Percentiles rank a stretch among this genome's conserved stretches.
Conservation (phyloP, 2,329 filamentous ascomycete genomes). For the Cadophora sp. region DNA sequence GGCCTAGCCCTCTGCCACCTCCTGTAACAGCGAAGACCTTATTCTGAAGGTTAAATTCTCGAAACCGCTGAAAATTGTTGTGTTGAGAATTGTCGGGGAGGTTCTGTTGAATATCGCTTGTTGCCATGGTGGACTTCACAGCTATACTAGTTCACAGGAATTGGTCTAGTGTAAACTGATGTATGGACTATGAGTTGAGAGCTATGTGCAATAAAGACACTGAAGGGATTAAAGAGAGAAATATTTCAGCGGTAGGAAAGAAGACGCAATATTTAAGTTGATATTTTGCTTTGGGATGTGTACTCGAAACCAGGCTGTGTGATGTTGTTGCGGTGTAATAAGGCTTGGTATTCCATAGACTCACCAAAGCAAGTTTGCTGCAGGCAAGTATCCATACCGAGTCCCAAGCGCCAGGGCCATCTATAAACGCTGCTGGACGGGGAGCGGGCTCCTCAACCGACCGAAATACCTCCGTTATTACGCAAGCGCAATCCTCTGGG, state of each 20-base stretch:
- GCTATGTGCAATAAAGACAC: background rate
- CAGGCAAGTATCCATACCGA: too few relatives aligned
- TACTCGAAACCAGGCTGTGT: background rate
- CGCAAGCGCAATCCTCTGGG: background rate
- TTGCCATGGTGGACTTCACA: background rate
- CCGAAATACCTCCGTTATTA: background rate
- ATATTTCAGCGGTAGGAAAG: background rate
- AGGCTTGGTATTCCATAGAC: background rate
- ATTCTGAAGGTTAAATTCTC: background rate
- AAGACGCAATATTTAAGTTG: constrained; percentile 3
- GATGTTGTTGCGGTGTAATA: background rate
- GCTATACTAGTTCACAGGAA: background rate
- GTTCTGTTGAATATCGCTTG: background rate
- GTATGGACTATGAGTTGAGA: background rate
- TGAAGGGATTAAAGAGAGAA: background rate
- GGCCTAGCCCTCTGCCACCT: background rate
- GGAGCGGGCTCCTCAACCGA: background rate
- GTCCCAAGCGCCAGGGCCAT: background rate
- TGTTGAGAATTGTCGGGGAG: background rate
- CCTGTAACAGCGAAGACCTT: constrained; percentile 7
- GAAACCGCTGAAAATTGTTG: background rate
- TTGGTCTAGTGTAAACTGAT: background rate
- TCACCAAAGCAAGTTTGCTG: background rate
- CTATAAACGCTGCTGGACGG: background rate
- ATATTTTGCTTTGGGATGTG: background rate